A percentile compares a stretch with the other conserved stretches of the same genome.
Conservation (phyloP, 2,329 filamentous ascomycete species). For the Aspergillus arachidicola region DNA sequence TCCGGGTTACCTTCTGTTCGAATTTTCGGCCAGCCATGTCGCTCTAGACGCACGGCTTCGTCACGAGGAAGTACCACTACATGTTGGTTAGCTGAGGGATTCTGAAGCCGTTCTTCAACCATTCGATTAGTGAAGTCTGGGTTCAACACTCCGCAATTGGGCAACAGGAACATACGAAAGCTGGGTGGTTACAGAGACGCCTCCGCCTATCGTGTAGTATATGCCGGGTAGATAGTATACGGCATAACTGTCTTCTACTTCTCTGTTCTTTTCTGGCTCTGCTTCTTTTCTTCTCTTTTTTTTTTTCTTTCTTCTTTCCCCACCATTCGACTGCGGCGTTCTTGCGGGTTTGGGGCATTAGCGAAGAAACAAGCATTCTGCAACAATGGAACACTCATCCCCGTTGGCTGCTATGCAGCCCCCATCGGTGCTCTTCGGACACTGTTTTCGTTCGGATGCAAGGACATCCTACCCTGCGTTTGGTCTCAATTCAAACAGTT, state of each 20-base stretch:
- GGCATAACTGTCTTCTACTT: conserved; percentile 5
- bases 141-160: conserved; percentile 16
- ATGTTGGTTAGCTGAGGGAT: conserved; percentile 27
- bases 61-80: conserved; percentile 21
- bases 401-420: conserved; percentile 92
- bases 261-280: neutral
- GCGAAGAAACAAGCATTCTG: conserved; percentile 17
- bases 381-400: conserved; percentile 84
- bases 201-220: conserved; percentile 21
- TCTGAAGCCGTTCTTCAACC: conserved; percentile 17
- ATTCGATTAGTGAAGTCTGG: conserved; percentile 10
- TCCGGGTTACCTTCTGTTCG: conserved; percentile 12
- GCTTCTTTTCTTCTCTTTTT: neutral
- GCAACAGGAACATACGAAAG: conserved; percentile 9
- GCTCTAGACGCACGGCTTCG: conserved; percentile 26
- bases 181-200: conserved; percentile 13
- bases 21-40: conserved; percentile 28
- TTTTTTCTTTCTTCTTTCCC: neutral
- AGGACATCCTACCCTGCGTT: conserved; percentile 57
- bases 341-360: conserved; percentile 2
- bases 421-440: conserved; percentile 61
- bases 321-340: conserved; percentile 1
- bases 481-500: conserved; percentile 61
- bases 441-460: conserved; percentile 63
- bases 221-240: conserved; percentile 23